Evolutionary conservation across 192 early-diverging fungal genomes (phyloP).

Genomic region (Glomus cerebriforme): DNA sequence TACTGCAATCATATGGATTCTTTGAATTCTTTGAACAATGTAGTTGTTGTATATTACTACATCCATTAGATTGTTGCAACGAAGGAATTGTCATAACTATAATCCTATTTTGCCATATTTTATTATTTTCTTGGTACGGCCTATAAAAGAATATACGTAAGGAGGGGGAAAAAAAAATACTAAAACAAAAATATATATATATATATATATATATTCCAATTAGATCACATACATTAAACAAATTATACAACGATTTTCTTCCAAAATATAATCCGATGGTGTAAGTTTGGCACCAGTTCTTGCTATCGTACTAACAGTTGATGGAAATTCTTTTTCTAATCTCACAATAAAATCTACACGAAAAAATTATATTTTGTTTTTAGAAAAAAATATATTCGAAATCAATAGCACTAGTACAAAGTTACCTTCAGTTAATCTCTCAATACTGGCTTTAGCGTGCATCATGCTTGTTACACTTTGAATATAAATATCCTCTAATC

Average conservation of each 20-base stretch:
- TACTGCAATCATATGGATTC: neutral
- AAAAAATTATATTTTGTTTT: neutral
- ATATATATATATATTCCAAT: too few relatives aligned
- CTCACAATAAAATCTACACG: slow-evolving; percentile 74
- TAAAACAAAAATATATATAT: neutral
- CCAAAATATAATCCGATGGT: slow-evolving; percentile 51
- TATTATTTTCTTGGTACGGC: slow-evolving; percentile 47
- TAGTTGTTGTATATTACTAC: neutral
- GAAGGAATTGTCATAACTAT: slow-evolving; percentile 38
- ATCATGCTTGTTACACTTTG: slow-evolving; percentile 59
- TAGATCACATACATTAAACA: slow-evolving; percentile 66
- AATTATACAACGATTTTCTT: slow-evolving; percentile 53
- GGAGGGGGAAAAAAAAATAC: neutral
- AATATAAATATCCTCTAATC: slow-evolving; percentile 43
- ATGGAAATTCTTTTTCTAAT: slow-evolving; percentile 79
- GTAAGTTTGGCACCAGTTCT: slow-evolving; percentile 79
- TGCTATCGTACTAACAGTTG: slow-evolving; percentile 81
- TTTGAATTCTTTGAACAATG: neutral
- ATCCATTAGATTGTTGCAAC: neutral
- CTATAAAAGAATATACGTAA: slow-evolving; percentile 34
- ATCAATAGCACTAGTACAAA: neutral
- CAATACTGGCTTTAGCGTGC: slow-evolving; percentile 57
- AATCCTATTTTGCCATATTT: slow-evolving; percentile 53
- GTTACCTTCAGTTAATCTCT: slow-evolving; percentile 63
- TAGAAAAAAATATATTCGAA: neutral